Conservation (phyloP, 2,329 filamentous ascomycete genomes). For the Hirsutella thompsonii region DNA sequence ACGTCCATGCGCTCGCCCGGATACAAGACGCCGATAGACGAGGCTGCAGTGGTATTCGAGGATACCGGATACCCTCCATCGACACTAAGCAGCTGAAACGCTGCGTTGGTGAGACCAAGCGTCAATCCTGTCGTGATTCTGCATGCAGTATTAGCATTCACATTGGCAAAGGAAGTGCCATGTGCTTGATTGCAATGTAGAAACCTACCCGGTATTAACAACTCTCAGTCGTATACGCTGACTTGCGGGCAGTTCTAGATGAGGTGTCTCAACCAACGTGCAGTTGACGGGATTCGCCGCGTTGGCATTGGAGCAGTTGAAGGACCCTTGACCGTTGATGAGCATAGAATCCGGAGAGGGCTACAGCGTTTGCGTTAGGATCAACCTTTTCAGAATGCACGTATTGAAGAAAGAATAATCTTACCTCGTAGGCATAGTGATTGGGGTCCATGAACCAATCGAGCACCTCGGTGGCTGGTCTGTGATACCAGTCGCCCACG, state of each 20-base stretch:
- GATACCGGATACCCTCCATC: conserved; percentile 7
- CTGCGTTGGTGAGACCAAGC: conserved; percentile 1
- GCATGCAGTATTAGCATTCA: background rate
- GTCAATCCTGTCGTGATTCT: conserved; percentile 5
- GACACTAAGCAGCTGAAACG: conserved; percentile 8
- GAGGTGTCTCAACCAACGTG: conserved; percentile 3
- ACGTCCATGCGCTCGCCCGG: conserved; percentile 11
- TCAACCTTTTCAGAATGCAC: background rate
- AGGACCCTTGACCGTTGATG: conserved; percentile 20
- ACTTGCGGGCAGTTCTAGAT: conserved; percentile 3
- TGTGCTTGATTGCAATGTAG: no score
- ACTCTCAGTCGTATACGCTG: conserved; percentile 6
- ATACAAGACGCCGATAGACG: conserved; percentile 8
- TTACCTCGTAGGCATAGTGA: conserved; percentile 6
- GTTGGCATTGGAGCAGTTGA: conserved; percentile 10
- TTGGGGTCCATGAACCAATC: conserved; percentile 10
- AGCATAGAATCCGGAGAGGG: conserved; percentile 26
- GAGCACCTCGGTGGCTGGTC: conserved; percentile 17
- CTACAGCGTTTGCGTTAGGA: background rate
- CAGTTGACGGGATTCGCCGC: conserved; percentile 7
- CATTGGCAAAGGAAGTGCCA: no score
- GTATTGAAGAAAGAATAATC: background rate
- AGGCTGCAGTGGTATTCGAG: conserved; percentile 4
- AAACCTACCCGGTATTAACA: conserved; percentile 8
- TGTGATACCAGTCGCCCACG: conserved; percentile 25